Conservation (phyloP, 176 grass and related monocot species). For the Dendrocalamus sinicus region DNA sequence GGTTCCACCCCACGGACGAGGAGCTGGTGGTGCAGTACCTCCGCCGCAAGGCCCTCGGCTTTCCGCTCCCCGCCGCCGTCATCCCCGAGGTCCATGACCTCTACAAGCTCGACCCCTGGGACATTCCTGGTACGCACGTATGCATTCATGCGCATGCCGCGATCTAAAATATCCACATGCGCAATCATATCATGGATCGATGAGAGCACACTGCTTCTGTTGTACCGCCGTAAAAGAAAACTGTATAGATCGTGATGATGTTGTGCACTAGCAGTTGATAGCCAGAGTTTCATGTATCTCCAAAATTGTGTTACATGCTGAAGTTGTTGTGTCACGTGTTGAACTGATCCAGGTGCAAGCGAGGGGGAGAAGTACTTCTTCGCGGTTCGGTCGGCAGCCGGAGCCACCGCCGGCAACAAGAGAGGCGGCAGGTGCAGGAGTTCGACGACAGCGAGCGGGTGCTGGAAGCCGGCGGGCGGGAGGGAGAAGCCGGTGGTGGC, state of each 20-base stretch:
- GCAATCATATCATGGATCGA: neutral
- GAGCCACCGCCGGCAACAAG: slow-evolving; percentile 18
- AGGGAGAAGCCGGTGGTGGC: slow-evolving; percentile 54
- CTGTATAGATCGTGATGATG: neutral
- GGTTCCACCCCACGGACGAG: slow-evolving; percentile 83
- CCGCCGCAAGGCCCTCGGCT: slow-evolving; percentile 60
- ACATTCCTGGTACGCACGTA: slow-evolving; percentile 47
- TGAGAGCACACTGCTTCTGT: neutral
- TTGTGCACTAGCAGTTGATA: neutral
- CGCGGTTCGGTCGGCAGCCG: slow-evolving; percentile 38
- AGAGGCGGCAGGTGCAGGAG: neutral
- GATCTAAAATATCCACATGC: too few relatives aligned
- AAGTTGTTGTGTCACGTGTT: neutral
- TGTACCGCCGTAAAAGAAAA: neutral
- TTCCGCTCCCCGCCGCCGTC: slow-evolving; percentile 72
- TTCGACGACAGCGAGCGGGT: slow-evolving; percentile 48
- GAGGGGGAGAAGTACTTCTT: slow-evolving; percentile 85
- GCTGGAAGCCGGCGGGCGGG: slow-evolving; percentile 65
- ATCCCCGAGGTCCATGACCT: slow-evolving; percentile 70
- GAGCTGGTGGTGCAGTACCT: slow-evolving; percentile 98
- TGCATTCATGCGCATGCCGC: neutral
- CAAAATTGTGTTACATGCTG: neutral
- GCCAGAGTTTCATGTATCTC: neutral
- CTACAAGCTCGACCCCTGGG: slow-evolving; percentile 69
- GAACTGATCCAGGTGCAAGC: slow-evolving; percentile 39